Evolutionary conservation across 164 flowering plant species (phyloP), one percentile per base, ranked within the genome.

Genomic region (Annona squamosa): DNA sequence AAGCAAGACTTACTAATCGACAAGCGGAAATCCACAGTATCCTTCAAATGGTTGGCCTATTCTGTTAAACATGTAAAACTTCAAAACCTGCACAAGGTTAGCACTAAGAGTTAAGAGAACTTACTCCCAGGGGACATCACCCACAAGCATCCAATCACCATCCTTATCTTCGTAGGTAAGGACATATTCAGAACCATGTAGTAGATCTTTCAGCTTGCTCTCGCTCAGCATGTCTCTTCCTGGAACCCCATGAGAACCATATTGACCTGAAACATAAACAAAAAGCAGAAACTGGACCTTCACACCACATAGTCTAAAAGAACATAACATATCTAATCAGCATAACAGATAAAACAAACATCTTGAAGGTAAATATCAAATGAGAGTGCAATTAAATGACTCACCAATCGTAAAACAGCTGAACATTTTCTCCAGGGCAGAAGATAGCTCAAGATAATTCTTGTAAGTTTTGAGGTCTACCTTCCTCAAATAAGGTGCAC

Each of bases 121-220:
- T 89, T 85, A 94, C 98, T 87, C 94, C 99, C 99, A 95, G 3
- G 98, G 97, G 19, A 92, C 96, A 86, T 92, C 98, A 66, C 97
- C 99, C 41, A 95, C 95, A 75, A 91, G 97, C 97, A 95, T 91
- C 97, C 97, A 95, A 71, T 92, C 97, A 59, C 91, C 88, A 79
- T 91, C 97, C 81, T 89, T 91, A 77, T 92, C 97, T 83, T 92
- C 99, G 68, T 90, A 92, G 0, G 97, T 86, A 42, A 92, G 94
- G 72, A 90, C 99, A 83, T 90, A 90, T 57, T 95, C 99, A 44
- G 97, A 90, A 70, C 97, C 98, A 83, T 91, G 90, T 48, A 89
- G 72, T 67, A 90, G 91, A 82, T 95, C 99, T 78, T 82, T 86
- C 80, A 90, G 75, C 77, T 89, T 91, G 76, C 87, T 90, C 79